Base-by-base conservation (phyloP, 176 grass and related monocot genomes). In the Zea mays region DNA sequence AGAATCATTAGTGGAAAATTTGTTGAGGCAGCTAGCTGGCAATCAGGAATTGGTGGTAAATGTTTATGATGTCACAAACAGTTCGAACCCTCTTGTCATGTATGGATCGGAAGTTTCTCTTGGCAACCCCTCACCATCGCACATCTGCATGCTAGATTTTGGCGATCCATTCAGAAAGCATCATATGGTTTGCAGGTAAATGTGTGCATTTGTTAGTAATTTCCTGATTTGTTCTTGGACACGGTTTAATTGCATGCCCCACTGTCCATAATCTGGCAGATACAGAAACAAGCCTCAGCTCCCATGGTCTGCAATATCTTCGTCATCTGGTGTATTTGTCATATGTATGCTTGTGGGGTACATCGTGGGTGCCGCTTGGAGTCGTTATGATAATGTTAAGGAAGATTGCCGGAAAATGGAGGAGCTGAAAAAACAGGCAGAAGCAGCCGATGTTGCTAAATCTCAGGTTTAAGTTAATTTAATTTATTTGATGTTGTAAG, bases 371-470 rank as follows among this genome's bases (percentile, higher is more conserved):
- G 96, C 96, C 73, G 96, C 92, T 74, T 99, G 89, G 92, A 90
- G 44, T 85, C 96, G 88, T 50, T 99, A 95, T 59, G 92, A 89
- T 71, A 99, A 76, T 81, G 96, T 95, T 57, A 99, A 93, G 71
- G 96, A 99, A 90, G 96, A 93, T 85, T 99, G 76, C 52, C 81
- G 85, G 57, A 90, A 95, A 86, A 99, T 99, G 96, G 90, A 90
- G 84, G 83, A 61, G 40, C 81, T 99, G 36, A 99, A 99, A 65
- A 92, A 89, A 60, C 85, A 41, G 76, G 96, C 96, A 69, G 96
- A 99, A 83, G 96, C 96, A 4, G 96, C 96, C 8, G 96, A 99
- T 79, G 8, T 95, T 86, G 96, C 96, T 74, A 99, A 99, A 89
- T 99, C 96, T 87, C 96, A 99, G 96, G 96, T 99, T 65, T 63